A percentile compares a stretch with the other conserved stretches of the same genome.
phyloP scores from a whole-genome alignment of 305 asterid genomes.

The Solanum hybrid region DNA sequence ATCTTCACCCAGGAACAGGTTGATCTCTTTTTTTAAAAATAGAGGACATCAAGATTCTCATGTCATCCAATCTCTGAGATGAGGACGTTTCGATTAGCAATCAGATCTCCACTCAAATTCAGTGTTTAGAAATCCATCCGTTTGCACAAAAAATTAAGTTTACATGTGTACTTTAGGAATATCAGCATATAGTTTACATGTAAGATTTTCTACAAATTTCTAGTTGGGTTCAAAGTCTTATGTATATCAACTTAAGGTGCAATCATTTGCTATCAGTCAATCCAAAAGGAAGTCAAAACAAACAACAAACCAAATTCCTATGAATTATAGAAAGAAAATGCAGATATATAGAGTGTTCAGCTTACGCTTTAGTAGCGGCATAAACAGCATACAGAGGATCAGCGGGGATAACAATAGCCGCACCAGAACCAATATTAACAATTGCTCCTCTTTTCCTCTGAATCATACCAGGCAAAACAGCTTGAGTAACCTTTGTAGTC shows the following conservation, averaged over 20 bases:
- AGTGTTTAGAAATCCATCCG: not conserved
- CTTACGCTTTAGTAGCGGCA: conserved; percentile 88
- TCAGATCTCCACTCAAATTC: not conserved
- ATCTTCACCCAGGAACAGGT: not conserved
- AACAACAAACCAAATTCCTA: not conserved
- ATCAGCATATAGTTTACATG: not conserved
- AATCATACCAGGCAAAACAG: conserved; percentile 81
- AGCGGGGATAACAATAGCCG: conserved; percentile 69
- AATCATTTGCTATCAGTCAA: not conserved
- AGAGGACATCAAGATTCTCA: not conserved
- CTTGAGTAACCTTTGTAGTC: conserved; percentile 70
- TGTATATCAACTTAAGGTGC: not conserved
- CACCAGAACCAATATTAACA: conserved; percentile 88
- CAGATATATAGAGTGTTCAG: not conserved
- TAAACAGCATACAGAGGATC: conserved; percentile 90
- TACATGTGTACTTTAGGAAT: not conserved
- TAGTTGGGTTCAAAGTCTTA: not conserved
- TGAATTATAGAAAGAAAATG: not conserved
- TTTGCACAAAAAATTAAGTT: not conserved
- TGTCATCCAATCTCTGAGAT: not conserved
- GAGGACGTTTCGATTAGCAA: not conserved
- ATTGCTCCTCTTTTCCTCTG: conserved; percentile 75
- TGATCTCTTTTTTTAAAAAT: not conserved
- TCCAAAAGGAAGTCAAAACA: not conserved
- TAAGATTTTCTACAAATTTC: not conserved